Evolutionary conservation across 2,329 filamentous ascomycete genomes (phyloP), one percentile per base, ranked within the genome.

Genomic region (Pseudonectria buxi): DNA sequence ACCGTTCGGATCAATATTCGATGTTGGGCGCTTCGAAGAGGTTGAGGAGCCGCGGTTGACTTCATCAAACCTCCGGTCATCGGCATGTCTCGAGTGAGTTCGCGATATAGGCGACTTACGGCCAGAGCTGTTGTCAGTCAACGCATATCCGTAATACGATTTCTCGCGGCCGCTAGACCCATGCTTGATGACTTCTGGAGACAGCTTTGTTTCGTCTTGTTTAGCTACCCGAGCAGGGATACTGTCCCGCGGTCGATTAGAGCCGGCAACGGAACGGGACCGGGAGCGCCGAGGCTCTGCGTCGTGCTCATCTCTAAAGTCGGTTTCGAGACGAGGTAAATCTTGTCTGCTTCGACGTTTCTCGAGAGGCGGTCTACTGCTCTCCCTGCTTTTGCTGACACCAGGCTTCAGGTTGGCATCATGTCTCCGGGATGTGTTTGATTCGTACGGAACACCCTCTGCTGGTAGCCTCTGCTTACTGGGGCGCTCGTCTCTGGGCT

Each of bases 301-400:
- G 4, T 45, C 30, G 29, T 41, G 47, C 13, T 50, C 46, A 30
- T 55, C 44, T 25, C 47, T 44, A 6, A 65, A 30, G 2, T 64
- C 58, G 3, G 70, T 73, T 22, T 69, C 63, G 11, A 73, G 55
- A 6, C 58, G 61, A 4, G 69, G 68, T 5, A 74, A 47, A 18
- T 71, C 54, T 30, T 62, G 58, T 33, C 58, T 55, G 44, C 52
- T 61, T 46, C 50, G 55, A 11, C 55, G 51, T 24, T 54, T 55
- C 12, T 51, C 49, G 9, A 55, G 36, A 7, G 37, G 41, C 28
- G 51, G 49, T 12, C 45, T 49, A 35, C 40, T 51, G 26, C 37
- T 43, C 14, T 53, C 50, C 18, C 44, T 43, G 25, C 25, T 35
- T 27, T 36, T 12, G 25, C 38, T 33, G 10, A 36, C 18, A 25